Evolutionary conservation across 2,329 filamentous ascomycete genomes (phyloP).

Genomic region (Sclerotinia nivalis): DNA sequence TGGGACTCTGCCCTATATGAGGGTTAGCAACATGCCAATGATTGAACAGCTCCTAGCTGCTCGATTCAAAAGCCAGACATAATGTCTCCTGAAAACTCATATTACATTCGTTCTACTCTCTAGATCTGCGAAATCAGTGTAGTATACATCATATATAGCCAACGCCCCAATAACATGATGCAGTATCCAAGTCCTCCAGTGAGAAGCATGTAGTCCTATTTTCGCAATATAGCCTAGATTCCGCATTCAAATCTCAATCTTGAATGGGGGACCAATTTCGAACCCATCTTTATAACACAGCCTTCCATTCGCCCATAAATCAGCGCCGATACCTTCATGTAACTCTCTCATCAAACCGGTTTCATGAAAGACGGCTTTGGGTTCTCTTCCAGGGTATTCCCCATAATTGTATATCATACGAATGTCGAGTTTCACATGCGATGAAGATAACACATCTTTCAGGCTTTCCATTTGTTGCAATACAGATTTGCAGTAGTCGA

Average conservation of each 20-base stretch:
- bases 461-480: background rate
- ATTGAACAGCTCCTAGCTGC: too few relatives aligned
- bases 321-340: background rate
- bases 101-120: background rate
- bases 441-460: background rate
- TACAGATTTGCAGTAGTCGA: background rate
- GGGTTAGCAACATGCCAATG: too few relatives aligned
- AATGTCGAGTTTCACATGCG: background rate
- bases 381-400: background rate
- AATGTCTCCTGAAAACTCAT: background rate
- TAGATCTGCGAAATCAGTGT: background rate
- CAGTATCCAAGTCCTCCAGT: background rate
- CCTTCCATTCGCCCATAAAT: constrained; percentile 1
- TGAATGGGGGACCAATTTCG: background rate
- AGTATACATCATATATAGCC: too few relatives aligned
- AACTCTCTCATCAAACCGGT: background rate
- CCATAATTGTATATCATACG: too few relatives aligned
- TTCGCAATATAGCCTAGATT: background rate
- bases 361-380: background rate
- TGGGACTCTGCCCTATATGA: too few relatives aligned
- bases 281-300: constrained; percentile 14
- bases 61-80: too few relatives aligned
- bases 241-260: too few relatives aligned
- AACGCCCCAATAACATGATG: background rate
- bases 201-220: background rate